Conservation (phyloP, 768 basidiomycete genomes). For the Kwoniella botswanensis region DNA sequence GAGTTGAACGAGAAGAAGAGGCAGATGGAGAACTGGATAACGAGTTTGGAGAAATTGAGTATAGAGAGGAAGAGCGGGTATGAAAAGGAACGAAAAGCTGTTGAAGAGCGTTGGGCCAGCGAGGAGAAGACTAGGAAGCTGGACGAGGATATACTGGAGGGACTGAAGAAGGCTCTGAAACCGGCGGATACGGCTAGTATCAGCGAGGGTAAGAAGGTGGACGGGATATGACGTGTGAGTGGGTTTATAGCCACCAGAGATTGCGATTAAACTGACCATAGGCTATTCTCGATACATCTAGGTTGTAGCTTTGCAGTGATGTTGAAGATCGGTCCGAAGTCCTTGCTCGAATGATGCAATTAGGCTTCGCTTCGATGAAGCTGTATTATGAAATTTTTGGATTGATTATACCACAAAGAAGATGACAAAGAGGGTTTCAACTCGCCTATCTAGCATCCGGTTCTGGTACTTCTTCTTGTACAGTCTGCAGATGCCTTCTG, state of each 20-base stretch:
- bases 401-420: no score
- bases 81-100: constrained; percentile 27
- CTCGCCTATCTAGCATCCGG: no score
- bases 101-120: constrained; percentile 20
- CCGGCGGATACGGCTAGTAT: background rate
- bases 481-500: no score
- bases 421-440: no score
- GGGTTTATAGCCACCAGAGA: background rate
- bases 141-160: constrained; percentile 32
- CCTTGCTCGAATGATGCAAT: no score
- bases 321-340: no score
- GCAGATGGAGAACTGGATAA: constrained; percentile 28
- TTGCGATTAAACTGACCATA: background rate
- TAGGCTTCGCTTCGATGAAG: no score
- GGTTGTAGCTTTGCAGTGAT: no score
- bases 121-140: constrained; percentile 29
- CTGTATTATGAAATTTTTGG: no score
- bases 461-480: no score
- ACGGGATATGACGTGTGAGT: background rate
- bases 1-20: constrained; percentile 19
- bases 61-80: constrained; percentile 28
- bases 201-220: background rate
- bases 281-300: background rate
- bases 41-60: constrained; percentile 27
- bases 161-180: constrained; percentile 18